phyloP scores from a whole-genome alignment of 257 asterid genomes.

The Verbena officinalis region DNA sequence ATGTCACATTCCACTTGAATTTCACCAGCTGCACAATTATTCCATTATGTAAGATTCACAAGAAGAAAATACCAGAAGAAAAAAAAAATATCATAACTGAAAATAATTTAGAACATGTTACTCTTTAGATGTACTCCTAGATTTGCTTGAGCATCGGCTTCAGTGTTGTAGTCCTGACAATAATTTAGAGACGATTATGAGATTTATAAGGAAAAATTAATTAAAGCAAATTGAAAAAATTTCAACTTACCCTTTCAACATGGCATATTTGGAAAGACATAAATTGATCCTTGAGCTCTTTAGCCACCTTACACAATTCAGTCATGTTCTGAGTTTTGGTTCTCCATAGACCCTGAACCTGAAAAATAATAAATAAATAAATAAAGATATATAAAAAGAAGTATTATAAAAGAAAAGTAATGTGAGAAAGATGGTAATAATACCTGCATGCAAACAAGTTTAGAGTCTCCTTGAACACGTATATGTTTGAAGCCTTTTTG shows the following conservation, averaged over 20 bases:
- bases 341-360: conserved; percentile 97
- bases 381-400: conserved; percentile 10
- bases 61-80: conserved; percentile 15
- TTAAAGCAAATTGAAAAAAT: conserved; percentile 18
- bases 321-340: conserved; percentile 91
- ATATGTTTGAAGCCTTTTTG: conserved; percentile 83
- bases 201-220: not conserved
- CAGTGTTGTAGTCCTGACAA: conserved; percentile 72
- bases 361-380: conserved; percentile 28
- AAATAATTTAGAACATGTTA: conserved; percentile 32
- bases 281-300: conserved; percentile 85
- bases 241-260: conserved; percentile 68
- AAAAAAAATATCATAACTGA: not conserved
- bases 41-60: not conserved
- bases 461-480: conserved; percentile 92
- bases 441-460: conserved; percentile 99
- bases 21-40: conserved; percentile 70
- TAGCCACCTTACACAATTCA: conserved; percentile 86
- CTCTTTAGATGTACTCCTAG: conserved; percentile 69
- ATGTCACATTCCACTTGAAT: conserved; percentile 69
- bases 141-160: conserved; percentile 96
- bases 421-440: conserved; percentile 24
- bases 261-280: conserved; percentile 77
- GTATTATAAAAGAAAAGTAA: conserved; percentile 8
- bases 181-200: not conserved